Evolutionary conservation across 2,329 filamentous ascomycete species (phyloP), one percentile per base, ranked within the genome.

Genomic region (Dactylellina cionopaga): DNA sequence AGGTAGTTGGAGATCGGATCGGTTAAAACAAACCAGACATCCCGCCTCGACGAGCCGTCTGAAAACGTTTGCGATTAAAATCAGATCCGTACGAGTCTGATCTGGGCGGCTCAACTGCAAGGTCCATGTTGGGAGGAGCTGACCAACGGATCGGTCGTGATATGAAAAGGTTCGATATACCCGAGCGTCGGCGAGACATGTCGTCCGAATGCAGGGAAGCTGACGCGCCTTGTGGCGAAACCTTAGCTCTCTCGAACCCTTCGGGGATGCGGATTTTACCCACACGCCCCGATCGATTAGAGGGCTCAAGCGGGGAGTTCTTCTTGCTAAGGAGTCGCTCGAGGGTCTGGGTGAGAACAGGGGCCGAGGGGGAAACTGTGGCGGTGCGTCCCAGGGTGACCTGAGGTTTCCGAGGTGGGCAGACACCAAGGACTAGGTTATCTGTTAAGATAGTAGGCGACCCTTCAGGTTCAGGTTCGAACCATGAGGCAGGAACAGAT

Each of bases 261-360:
- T 58, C 39, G 1, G 62, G 62, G 22, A 66, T 66, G 31, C 51
- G 62, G 51, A 66, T 27, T 58, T 66, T 66, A 56, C 51, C 62
- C 51, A 39, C 33, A 13, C 27, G 2, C n/a, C 22, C 51, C 33
- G 33, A 15, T 55, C 33, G 39, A n/a, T 55, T 41, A 2, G 33
- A 39, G 9, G 19, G 5, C 17, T 37, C 5, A 5, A 2, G 19
- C 5, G 31, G 51, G 1, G 51, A 25, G 6, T 39, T 39, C 9
- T 11, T 22, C 19, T 51, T 51, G 13, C 25, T 19, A 5, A 33
- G 7, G 10, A 51, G 27, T 10, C 46, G 5, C 3, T 33, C 46
- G 13, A 33, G 2, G 5, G 25, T 33, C 10, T 33, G 46, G 25
- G 17, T 11, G 27, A 51, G 13, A 19, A n/a, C 5, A 11, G 24